These are phyloP conservation scores for Trametes punicea DNA, from an alignment of 768 basidiomycete species.

Conservation along the genomic window DNA sequence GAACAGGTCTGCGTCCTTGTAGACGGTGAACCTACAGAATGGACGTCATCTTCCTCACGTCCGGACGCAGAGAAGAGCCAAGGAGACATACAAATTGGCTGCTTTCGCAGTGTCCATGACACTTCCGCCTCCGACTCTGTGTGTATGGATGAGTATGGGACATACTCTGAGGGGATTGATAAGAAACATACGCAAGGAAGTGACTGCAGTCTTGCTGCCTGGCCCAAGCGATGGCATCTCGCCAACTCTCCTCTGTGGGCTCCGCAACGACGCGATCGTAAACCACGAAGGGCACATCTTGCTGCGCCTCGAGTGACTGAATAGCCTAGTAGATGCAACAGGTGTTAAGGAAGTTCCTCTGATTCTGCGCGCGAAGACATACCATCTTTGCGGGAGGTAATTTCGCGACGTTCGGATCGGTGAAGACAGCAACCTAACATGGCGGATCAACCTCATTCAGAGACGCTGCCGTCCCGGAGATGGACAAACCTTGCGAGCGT, in stretches of 20 bases:
- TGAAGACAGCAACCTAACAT: slow-evolving; percentile 87
- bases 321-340: slow-evolving; percentile 50
- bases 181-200: slow-evolving; percentile 73
- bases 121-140: slow-evolving; percentile 86
- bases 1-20: slow-evolving; percentile 88
- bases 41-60: background rate
- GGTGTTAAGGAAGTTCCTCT: background rate
- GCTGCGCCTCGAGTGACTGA: slow-evolving; percentile 74
- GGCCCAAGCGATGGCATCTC: slow-evolving; percentile 85
- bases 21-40: slow-evolving; percentile 70
- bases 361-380: background rate
- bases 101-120: slow-evolving; percentile 96
- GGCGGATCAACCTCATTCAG: background rate
- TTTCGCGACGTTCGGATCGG: slow-evolving; percentile 81
- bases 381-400: slow-evolving; percentile 82
- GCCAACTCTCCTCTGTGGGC: slow-evolving; percentile 89
- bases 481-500: slow-evolving; percentile 69
- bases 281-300: slow-evolving; percentile 74
- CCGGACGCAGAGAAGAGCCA: background rate
- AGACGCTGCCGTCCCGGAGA: background rate
- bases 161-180: background rate
- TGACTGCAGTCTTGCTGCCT: slow-evolving; percentile 87
- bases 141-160: slow-evolving; percentile 1
- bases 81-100: slow-evolving; percentile 69
- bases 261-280: slow-evolving; percentile 83